Evolutionary conservation across 2,329 filamentous ascomycete genomes (phyloP), one percentile per base, ranked within the genome.

Genomic region (Phialophora verrucosa): DNA sequence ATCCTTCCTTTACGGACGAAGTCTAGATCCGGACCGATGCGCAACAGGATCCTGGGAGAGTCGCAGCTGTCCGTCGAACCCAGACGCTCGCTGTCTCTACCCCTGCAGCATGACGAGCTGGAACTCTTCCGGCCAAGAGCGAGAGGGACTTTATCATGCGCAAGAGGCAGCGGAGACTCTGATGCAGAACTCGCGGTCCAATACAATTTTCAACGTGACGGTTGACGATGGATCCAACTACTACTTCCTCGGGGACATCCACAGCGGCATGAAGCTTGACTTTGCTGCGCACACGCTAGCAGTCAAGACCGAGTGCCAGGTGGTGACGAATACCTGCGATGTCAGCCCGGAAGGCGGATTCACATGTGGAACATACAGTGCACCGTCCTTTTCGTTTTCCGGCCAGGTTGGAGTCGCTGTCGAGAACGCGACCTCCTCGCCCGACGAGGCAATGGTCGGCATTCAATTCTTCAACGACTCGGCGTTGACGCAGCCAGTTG

Each of bases 391-490:
- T 38, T 63, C 69, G 2, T 70, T 57, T 44, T 60, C 66, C n/a
- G 65, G 65, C 31, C 61, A 66, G 35, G 68, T 69, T 14, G 69
- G 69, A 32, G 53, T 71, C 17, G 69, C 70, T 49, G 56, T 62
- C 14, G 27, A 35, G 49, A 32, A 58, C 4, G 65, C 63, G 20
- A 62, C 60, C 10, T 63, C 51, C 6, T 20, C 65, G 1, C 20
- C 31, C 29, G 69, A 71, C 27, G 59, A 69, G 58, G 67, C 69
- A 20, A 62, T 49, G 49, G 62, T 55, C 25, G 67, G 69, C 49
- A 69, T 70, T 53, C 69, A 70, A 54, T 70, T 70, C 61, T 70
- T 70, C 69, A 67, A 70, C 20, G 66, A 70, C 58, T 44, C 59
- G 38, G 61, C 17, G 49, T 50, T 64, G 12, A 64, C 57, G 14